phyloP scores from a whole-genome alignment of 1,139 yeast genomes.

The Diutina mesorugosa region DNA sequence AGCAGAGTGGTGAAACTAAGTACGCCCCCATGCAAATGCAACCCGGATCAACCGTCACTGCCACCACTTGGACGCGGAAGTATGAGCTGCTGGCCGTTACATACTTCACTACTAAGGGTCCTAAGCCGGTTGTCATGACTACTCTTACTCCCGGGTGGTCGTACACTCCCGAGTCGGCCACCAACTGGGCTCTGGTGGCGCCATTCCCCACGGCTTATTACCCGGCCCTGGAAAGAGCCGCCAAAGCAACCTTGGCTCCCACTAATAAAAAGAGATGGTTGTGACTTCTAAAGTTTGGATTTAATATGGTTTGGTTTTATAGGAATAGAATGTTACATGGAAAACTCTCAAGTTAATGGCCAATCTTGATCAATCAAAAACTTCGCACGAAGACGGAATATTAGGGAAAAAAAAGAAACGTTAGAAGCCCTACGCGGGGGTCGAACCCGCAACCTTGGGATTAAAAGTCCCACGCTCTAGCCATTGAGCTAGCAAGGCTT shows the following conservation, averaged over 20 bases:
- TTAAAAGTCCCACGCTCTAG: slow-evolving; percentile 34
- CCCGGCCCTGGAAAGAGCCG: slow-evolving; percentile 26
- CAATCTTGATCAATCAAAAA: too few species aligned
- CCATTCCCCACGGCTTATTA: slow-evolving; percentile 46
- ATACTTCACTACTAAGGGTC: slow-evolving; percentile 25
- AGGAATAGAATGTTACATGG: not conserved
- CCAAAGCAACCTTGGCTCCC: slow-evolving; percentile 24
- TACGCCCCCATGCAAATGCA: slow-evolving; percentile 89
- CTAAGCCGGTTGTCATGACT: slow-evolving; percentile 36
- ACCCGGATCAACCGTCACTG: slow-evolving; percentile 62
- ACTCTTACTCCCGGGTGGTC: slow-evolving; percentile 80
- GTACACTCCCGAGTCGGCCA: slow-evolving; percentile 49
- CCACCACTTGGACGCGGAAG: slow-evolving; percentile 46
- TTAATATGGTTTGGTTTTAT: not conserved
- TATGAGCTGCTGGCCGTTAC: slow-evolving; percentile 60
- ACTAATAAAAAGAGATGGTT: slow-evolving; percentile 18
- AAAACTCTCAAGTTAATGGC: not conserved
- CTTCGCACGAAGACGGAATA: too few species aligned
- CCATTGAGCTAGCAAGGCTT: slow-evolving; percentile 34
- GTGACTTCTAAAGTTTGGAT: not conserved
- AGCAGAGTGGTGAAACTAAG: slow-evolving; percentile 62
- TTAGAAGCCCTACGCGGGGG: slow-evolving; percentile 12
- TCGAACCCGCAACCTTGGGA: slow-evolving; percentile 14
- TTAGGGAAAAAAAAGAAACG: not conserved
- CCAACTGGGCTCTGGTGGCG: slow-evolving; percentile 58